Conservation (phyloP, 257 asterid species). For the Lycium barbarum region DNA sequence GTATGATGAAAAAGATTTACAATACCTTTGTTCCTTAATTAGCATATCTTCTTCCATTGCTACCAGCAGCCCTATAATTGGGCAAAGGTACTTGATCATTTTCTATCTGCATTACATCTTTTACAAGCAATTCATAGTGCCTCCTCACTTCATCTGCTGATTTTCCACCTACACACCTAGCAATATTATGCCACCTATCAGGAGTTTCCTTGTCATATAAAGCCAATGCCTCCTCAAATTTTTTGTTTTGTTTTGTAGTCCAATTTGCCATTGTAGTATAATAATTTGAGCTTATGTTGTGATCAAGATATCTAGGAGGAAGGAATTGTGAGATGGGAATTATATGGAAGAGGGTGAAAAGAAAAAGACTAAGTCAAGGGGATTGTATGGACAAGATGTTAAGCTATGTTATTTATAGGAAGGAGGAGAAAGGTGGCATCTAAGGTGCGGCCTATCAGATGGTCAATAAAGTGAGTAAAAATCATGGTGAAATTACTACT, state of each 20-base stretch:
- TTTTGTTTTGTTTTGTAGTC: slow-evolving; percentile 58
- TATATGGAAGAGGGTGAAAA: not conserved
- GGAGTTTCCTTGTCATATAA: slow-evolving; percentile 51
- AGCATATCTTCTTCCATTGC: slow-evolving; percentile 36
- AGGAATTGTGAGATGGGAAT: not conserved
- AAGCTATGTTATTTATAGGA: slow-evolving; percentile 7
- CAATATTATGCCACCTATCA: slow-evolving; percentile 53
- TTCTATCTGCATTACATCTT: slow-evolving; percentile 50
- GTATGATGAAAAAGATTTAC: not conserved
- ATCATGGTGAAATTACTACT: accelerated
- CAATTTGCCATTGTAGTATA: slow-evolving; percentile 57
- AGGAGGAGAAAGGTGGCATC: not conserved
- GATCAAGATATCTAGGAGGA: not conserved
- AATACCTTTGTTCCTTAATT: slow-evolving; percentile 45
- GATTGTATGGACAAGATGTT: slow-evolving; percentile 45
- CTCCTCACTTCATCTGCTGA: slow-evolving; percentile 50
- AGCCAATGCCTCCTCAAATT: slow-evolving; percentile 57
- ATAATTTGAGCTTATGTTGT: not conserved
- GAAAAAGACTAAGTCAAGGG: slow-evolving; percentile 30
- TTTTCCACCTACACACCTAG: slow-evolving; percentile 53
- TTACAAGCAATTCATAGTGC: slow-evolving; percentile 51
- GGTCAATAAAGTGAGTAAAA: not conserved
- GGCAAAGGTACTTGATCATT: slow-evolving; percentile 46
- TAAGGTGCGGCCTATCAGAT: not conserved
- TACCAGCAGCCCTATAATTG: slow-evolving; percentile 36